phyloP scores from a whole-genome alignment of 2,329 filamentous ascomycete species.

The Clonostachys sp. region DNA sequence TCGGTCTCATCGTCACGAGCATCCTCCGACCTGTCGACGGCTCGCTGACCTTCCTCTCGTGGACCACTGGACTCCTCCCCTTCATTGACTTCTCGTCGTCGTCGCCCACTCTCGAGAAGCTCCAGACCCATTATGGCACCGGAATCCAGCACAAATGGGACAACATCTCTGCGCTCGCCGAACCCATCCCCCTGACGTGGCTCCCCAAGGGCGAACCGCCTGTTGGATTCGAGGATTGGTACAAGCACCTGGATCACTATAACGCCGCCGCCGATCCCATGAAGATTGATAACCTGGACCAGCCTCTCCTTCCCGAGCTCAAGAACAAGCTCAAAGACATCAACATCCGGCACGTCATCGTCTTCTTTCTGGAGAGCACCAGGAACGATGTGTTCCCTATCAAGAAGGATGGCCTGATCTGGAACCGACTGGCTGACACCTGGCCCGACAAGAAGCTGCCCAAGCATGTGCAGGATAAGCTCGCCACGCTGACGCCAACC shows the following conservation, averaged over 20 bases:
- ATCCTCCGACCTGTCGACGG: slow-evolving; percentile 16
- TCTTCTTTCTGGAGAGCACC: slow-evolving; percentile 39
- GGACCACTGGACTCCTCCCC: slow-evolving; percentile 22
- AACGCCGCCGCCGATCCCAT: slow-evolving; percentile 27
- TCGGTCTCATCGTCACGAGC: neutral
- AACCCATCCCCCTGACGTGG: slow-evolving; percentile 13
- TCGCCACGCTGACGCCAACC: slow-evolving; percentile 20
- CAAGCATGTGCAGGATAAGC: slow-evolving; percentile 14
- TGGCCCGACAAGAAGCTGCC: slow-evolving; percentile 23
- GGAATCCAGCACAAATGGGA: slow-evolving; percentile 17
- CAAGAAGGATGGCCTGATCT: slow-evolving; percentile 31
- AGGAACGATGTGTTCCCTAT: slow-evolving; percentile 39
- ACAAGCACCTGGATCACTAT: slow-evolving; percentile 19
- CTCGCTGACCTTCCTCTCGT: slow-evolving; percentile 25
- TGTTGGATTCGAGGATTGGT: slow-evolving; percentile 19
- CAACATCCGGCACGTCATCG: slow-evolving; percentile 34
- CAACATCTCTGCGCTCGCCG: slow-evolving; percentile 16
- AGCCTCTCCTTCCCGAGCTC: slow-evolving; percentile 19
- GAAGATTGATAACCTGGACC: slow-evolving; percentile 30
- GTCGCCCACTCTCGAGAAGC: slow-evolving; percentile 13
- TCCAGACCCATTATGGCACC: slow-evolving; percentile 11
- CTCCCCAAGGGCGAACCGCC: slow-evolving; percentile 12
- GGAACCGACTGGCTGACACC: slow-evolving; percentile 23
- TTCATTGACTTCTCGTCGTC: slow-evolving; percentile 23
- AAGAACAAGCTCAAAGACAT: slow-evolving; percentile 16